Conservation (phyloP, 805 yeast species). For the Teunomyces barrocoloradensis region DNA sequence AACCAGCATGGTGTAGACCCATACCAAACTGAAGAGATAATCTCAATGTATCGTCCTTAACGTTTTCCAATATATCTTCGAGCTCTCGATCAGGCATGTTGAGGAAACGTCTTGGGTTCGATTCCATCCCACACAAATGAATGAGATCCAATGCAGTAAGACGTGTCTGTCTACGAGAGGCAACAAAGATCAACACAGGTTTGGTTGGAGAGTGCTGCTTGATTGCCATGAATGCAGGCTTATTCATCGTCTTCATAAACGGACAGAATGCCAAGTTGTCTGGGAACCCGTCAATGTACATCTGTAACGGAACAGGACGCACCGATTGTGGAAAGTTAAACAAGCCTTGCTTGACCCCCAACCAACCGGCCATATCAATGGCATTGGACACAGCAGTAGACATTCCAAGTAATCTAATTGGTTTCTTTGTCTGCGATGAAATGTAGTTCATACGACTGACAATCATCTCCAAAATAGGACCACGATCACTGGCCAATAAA, state of each 20-base stretch:
- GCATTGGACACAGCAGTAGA: slow-evolving; percentile 88
- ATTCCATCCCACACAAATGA: slow-evolving; percentile 76
- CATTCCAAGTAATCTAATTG: slow-evolving; percentile 69
- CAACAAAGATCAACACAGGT: slow-evolving; percentile 83
- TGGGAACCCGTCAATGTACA: slow-evolving; percentile 86
- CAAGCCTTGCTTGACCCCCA: slow-evolving; percentile 68
- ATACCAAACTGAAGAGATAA: slow-evolving; percentile 76
- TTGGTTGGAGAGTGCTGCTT: slow-evolving; percentile 85
- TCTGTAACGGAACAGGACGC: slow-evolving; percentile 80
- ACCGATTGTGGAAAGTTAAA: slow-evolving; percentile 81
- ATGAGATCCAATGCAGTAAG: slow-evolving; percentile 77
- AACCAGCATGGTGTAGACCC: slow-evolving; percentile 81
- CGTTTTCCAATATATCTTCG: slow-evolving; percentile 46
- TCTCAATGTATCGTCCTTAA: slow-evolving; percentile 79
- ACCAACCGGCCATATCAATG: slow-evolving; percentile 82
- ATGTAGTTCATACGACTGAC: slow-evolving; percentile 83
- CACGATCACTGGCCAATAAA: slow-evolving; percentile 79
- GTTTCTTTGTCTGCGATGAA: slow-evolving; percentile 55
- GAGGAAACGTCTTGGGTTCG: slow-evolving; percentile 69
- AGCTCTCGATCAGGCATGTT: slow-evolving; percentile 65
- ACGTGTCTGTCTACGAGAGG: slow-evolving; percentile 79
- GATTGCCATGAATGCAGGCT: slow-evolving; percentile 88
- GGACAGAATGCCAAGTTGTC: slow-evolving; percentile 80
- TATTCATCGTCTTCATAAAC: slow-evolving; percentile 84
- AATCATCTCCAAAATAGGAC: slow-evolving; percentile 84